phyloP scores from a whole-genome alignment of 1,284 basidiomycete species.

The Cystobasidium slooffiae region DNA sequence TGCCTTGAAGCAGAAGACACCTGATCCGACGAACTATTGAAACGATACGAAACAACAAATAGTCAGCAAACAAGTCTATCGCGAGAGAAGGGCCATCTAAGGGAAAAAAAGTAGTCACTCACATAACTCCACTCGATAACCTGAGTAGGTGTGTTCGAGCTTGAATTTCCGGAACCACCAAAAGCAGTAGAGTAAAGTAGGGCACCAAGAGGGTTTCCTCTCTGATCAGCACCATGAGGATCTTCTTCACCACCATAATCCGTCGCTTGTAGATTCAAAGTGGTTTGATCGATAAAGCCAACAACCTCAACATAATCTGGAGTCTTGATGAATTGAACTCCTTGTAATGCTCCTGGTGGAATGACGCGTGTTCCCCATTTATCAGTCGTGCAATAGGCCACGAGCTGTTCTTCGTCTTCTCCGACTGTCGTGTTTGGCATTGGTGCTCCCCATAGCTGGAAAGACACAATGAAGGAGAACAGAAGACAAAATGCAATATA shows the following conservation, averaged over 20 bases:
- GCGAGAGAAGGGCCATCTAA: neutral
- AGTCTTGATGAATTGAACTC: conserved; percentile 69
- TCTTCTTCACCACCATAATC: conserved; percentile 66
- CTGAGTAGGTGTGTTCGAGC: conserved; percentile 55
- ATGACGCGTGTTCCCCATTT: conserved; percentile 42
- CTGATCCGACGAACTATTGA: conserved; percentile 65
- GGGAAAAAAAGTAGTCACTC: neutral
- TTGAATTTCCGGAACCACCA: conserved; percentile 57
- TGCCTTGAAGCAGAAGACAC: conserved; percentile 62
- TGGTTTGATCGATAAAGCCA: conserved; percentile 67
- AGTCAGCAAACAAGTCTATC: neutral
- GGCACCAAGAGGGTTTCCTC: conserved; percentile 55
- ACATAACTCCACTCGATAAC: conserved; percentile 63
- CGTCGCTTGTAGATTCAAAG: conserved; percentile 63
- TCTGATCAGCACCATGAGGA: conserved; percentile 53
- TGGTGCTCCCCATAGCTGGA: conserved; percentile 45
- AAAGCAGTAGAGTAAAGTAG: conserved; percentile 51
- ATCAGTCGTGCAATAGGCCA: conserved; percentile 48
- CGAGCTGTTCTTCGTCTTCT: conserved; percentile 47
- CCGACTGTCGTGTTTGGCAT: conserved; percentile 45
- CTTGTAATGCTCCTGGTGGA: conserved; percentile 60
- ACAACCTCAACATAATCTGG: conserved; percentile 69
- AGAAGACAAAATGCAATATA: neutral
- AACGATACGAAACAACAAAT: neutral
- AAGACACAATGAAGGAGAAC: neutral